Evolutionary conservation across 2,329 filamentous ascomycete species (phyloP), one percentile per base, ranked within the genome.

Genomic region (Penicillium olsonii): DNA sequence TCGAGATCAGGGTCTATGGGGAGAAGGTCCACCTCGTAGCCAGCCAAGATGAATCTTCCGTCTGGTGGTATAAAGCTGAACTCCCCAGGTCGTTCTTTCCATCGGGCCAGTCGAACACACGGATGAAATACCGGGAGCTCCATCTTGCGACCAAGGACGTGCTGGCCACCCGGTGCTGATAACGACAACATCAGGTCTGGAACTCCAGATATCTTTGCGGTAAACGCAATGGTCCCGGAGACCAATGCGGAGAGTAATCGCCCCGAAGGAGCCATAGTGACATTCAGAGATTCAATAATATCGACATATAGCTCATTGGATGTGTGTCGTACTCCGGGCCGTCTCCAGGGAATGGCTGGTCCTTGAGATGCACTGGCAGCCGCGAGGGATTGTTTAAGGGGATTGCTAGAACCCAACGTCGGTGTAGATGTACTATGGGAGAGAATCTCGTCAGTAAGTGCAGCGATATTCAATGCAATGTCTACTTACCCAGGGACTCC

Each of bases 241-340:
- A 90, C 88, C 56, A 95, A 87, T 3, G 94, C 92, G 7, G 90
- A 85, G 18, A 99, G 79, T 1, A 92, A 87, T 12, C 91, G 82
- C 4, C 94, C 94, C 0, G 92, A 96, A 0, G 94, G 94, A 0
- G 94, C 91, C 35, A 97, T 81, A 0, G 88, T 96, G 34, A 96
- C 90, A 1, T 85, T 84, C 0, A 99, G 78, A 1, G 89, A 90
- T 75, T 99, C 94, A 53, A 99, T 84, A 11, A 99, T 84, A 68
- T 99, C 94, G 49, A 96, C 92, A 68, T 97, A 97, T 59, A 99
- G 80, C 71, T 99, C 94, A 71, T 97, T 99, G 47, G 89, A 95
- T 4, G 92, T 97, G 70, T 99, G 94, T 14, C 92, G 83, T 45
- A 99, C 94, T 64, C 96, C 96, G 33, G 90, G 84, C 53, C 91